Evolutionary conservation across 2,329 filamentous ascomycete genomes (phyloP).

Genomic region (Trichoderma harzianum): DNA sequence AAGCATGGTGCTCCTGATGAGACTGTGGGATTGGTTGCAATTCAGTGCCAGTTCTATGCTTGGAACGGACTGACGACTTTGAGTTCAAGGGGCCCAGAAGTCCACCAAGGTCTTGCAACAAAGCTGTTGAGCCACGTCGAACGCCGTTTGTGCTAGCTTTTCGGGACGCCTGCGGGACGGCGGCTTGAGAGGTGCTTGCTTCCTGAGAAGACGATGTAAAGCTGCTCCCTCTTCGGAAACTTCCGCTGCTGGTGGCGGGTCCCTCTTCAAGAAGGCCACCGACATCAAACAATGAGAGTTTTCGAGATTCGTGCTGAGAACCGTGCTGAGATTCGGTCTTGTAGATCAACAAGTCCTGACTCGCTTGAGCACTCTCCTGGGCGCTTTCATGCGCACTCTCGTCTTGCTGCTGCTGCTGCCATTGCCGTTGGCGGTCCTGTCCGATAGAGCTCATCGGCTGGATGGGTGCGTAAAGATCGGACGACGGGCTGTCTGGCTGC

Average conservation of each 20-base stretch:
- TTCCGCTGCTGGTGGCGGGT: constrained; percentile 29
- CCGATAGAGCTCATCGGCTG: constrained; percentile 31
- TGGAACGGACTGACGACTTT: constrained; percentile 30
- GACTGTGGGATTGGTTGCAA: constrained; percentile 46
- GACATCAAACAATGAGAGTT: constrained; percentile 80
- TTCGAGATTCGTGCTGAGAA: constrained; percentile 24
- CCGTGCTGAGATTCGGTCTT: constrained; percentile 17
- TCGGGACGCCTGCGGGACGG: constrained; percentile 41
- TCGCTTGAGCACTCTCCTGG: constrained; percentile 31
- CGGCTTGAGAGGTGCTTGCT: constrained; percentile 34
- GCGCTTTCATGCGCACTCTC: neutral
- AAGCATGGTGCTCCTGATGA: constrained; percentile 33
- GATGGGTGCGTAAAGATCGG: constrained; percentile 35
- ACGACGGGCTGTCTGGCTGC: constrained; percentile 26
- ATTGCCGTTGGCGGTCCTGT: constrained; percentile 40
- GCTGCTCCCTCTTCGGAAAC: constrained; percentile 39
- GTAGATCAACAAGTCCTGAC: constrained; percentile 43
- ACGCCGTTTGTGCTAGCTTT: constrained; percentile 45
- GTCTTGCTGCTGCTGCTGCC: constrained; percentile 35
- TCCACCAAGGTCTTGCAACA: constrained; percentile 58
- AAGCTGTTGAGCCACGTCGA: constrained; percentile 52
- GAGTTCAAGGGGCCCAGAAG: constrained; percentile 50
- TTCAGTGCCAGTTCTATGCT: constrained; percentile 39
- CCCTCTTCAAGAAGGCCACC: constrained; percentile 66
- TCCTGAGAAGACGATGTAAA: constrained; percentile 40